Conservation (phyloP, 768 basidiomycete genomes). For the Boletus huronensis region DNA sequence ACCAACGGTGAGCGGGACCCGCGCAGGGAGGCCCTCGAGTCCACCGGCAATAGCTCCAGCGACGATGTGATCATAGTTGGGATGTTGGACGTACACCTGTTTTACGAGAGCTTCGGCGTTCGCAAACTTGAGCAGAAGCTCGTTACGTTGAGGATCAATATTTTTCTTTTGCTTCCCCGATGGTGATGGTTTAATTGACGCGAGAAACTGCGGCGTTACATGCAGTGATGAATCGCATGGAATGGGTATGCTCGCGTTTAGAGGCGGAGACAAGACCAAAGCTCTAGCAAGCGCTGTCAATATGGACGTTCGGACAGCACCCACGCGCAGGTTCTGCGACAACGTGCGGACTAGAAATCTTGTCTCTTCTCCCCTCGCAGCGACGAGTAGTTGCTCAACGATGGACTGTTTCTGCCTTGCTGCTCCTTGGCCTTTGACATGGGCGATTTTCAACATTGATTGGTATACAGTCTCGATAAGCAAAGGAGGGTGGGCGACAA, state of each 20-base stretch:
- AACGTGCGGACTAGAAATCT: slow-evolving; percentile 77
- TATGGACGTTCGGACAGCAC: slow-evolving; percentile 82
- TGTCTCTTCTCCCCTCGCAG: slow-evolving; percentile 84
- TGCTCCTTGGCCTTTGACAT: slow-evolving; percentile 71
- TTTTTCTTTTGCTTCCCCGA: slow-evolving; percentile 30
- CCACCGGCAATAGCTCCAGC: slow-evolving; percentile 57
- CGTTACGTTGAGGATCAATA: slow-evolving; percentile 31
- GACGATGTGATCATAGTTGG: slow-evolving; percentile 70
- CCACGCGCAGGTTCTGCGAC: slow-evolving; percentile 75
- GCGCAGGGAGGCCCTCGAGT: slow-evolving; percentile 53
- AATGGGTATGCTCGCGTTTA: slow-evolving; percentile 19
- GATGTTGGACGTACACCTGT: slow-evolving; percentile 74
- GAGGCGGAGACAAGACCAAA: slow-evolving; percentile 56
- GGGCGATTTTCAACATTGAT: slow-evolving; percentile 62
- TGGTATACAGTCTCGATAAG: slow-evolving; percentile 63
- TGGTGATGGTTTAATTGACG: slow-evolving; percentile 14
- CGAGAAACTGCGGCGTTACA: slow-evolving; percentile 21
- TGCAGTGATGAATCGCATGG: slow-evolving; percentile 27
- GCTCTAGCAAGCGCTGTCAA: slow-evolving; percentile 78
- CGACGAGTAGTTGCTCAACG: slow-evolving; percentile 77
- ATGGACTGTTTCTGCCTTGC: slow-evolving; percentile 72
- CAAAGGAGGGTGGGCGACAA: slow-evolving; percentile 69
- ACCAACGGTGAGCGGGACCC: slow-evolving; percentile 72
- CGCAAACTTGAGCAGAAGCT: slow-evolving; percentile 42
- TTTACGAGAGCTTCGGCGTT: slow-evolving; percentile 64